These are phyloP conservation scores for Moricandia moricandioides DNA, from an alignment of 345 rosid species.

Conservation along the genomic window DNA sequence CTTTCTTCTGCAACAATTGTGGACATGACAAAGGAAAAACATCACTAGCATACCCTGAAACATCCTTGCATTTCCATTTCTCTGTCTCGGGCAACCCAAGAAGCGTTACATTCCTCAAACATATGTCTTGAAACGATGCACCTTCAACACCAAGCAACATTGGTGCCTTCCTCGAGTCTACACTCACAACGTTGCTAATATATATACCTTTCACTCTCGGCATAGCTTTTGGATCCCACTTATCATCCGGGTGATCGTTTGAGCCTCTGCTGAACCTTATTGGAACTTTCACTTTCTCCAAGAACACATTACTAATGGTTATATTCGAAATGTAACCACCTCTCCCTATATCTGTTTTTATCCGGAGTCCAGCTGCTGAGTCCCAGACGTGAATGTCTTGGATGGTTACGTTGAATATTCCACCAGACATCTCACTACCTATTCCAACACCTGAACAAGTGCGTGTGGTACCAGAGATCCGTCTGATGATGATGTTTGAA, in stretches of 20 bases:
- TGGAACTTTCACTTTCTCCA: conserved; percentile 87
- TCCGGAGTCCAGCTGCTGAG: conserved; percentile 85
- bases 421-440: conserved; percentile 99
- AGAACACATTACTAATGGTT: conserved; percentile 51
- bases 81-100: conserved; percentile 47
- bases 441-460: conserved; percentile 95
- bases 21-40: conserved; percentile 70
- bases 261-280: conserved; percentile 85
- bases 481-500: conserved; percentile 63
- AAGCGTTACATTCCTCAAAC: conserved; percentile 71
- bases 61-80: conserved; percentile 78
- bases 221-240: conserved; percentile 81
- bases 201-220: conserved; percentile 71
- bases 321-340: conserved; percentile 83
- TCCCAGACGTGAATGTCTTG: conserved; percentile 84
- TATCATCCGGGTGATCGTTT: conserved; percentile 81
- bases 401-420: conserved; percentile 60
- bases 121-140: conserved; percentile 62
- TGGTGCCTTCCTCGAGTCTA: conserved; percentile 80
- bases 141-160: conserved; percentile 66
- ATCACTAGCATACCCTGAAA: conserved; percentile 60
- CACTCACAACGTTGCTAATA: conserved; percentile 57
- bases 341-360: conserved; percentile 88
- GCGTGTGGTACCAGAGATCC: conserved; percentile 89
- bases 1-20: conserved; percentile 56